phyloP scores from a whole-genome alignment of 2,329 filamentous ascomycete species.

The Claviceps sorghi region DNA sequence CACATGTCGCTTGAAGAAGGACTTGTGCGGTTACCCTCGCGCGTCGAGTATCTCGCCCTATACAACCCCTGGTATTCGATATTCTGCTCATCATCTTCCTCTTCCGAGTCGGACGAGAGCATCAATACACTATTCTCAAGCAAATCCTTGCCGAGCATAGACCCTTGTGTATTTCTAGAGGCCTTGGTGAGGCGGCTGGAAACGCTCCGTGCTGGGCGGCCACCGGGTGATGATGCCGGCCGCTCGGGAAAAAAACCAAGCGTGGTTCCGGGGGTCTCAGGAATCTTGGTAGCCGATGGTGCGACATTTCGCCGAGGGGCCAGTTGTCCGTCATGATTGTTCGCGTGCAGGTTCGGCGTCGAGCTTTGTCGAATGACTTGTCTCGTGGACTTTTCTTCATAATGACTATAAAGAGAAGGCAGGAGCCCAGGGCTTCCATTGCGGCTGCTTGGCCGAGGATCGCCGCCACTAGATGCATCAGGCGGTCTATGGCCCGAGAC shows the following conservation, averaged over 20 bases:
- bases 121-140: constrained; percentile 41
- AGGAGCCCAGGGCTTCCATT: constrained; percentile 23
- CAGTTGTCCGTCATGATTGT: not conserved
- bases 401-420: constrained; percentile 41
- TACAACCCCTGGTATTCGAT: not conserved
- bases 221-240: constrained; percentile 15
- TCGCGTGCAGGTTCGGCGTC: constrained; percentile 4
- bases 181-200: constrained; percentile 41
- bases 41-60: constrained; percentile 12
- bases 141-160: constrained; percentile 35
- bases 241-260: constrained; percentile 10
- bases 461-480: constrained; percentile 14
- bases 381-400: constrained; percentile 40
- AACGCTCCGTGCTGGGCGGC: constrained; percentile 34
- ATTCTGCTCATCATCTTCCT: constrained; percentile 19
- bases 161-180: constrained; percentile 31
- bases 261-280: constrained; percentile 11
- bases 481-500: constrained; percentile 10
- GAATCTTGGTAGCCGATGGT: not conserved
- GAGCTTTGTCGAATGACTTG: constrained; percentile 20
- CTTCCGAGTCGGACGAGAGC: constrained; percentile 44
- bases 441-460: constrained; percentile 8
- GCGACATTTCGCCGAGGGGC: not conserved
- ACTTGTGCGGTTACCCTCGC: constrained; percentile 25
- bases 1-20: constrained; percentile 27